phyloP scores from a whole-genome alignment of 192 early-diverging fungal species.

The Rhizoclosmatium globosum region DNA sequence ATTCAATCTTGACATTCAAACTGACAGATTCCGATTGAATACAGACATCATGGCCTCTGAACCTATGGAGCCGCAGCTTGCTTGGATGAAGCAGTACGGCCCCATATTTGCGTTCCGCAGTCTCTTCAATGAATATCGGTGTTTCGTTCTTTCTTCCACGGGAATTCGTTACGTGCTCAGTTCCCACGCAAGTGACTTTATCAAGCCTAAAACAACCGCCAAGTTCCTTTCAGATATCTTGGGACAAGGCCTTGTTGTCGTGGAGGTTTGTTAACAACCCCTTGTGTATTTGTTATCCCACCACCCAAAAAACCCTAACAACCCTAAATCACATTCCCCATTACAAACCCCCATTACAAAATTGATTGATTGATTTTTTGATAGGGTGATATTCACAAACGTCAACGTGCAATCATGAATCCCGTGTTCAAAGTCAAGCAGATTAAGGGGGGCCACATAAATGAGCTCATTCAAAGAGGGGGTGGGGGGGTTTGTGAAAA shows the following conservation, averaged over 20 bases:
- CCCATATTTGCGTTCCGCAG: not conserved
- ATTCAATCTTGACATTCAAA: not conserved
- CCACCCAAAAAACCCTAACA: no score
- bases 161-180: not conserved
- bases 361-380: no score
- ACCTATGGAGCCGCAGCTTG: not conserved
- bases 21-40: not conserved
- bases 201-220: not conserved
- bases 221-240: not conserved
- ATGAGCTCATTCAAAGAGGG: no score
- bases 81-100: not conserved
- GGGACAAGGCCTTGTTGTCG: not conserved
- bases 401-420: constrained; percentile 6
- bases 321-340: no score
- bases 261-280: no score
- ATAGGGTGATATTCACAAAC: constrained; percentile 4
- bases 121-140: not conserved
- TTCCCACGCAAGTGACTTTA: not conserved
- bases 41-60: not conserved
- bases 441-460: no score
- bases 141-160: not conserved
- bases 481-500: no score
- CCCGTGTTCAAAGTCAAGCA: constrained; percentile 6
- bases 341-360: no score
- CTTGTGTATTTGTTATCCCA: no score